Evolutionary conservation across 306 rosid species (phyloP).

Genomic region (Cucurbita argyrosperma): DNA sequence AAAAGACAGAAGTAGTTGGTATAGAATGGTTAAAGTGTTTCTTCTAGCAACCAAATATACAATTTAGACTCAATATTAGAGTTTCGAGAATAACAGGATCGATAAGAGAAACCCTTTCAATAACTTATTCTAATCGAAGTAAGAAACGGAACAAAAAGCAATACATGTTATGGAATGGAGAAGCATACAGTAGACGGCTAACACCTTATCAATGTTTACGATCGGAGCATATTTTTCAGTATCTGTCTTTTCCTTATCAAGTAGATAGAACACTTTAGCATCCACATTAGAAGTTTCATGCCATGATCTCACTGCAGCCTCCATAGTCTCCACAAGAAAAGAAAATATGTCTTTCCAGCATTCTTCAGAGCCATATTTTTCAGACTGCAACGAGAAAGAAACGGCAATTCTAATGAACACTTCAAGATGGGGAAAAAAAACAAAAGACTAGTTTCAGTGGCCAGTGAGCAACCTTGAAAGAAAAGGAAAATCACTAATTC

Average conservation of each 20-base stretch:
- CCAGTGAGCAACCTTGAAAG: not conserved
- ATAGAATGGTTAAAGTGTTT: not conserved
- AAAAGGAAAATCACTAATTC: not conserved
- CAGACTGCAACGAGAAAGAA: conserved; percentile 44
- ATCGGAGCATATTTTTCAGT: conserved; percentile 74
- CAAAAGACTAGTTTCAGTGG: not conserved
- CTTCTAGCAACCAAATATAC: not conserved
- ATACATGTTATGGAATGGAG: not conserved
- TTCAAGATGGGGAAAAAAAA: not conserved
- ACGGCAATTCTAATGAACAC: not conserved
- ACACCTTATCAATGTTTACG: conserved; percentile 92
- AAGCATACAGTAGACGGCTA: conserved; percentile 1
- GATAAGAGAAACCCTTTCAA: conserved; percentile 7
- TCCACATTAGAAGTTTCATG: conserved; percentile 78
- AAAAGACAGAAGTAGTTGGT: conserved; percentile 6
- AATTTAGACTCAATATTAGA: not conserved
- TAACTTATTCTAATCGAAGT: not conserved
- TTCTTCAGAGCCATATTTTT: conserved; percentile 65
- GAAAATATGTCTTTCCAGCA: conserved; percentile 49
- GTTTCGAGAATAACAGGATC: not conserved
- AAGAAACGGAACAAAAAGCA: conserved; percentile 4
- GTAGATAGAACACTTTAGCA: conserved; percentile 77
- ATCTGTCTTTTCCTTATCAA: conserved; percentile 66
- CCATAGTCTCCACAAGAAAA: conserved; percentile 89
- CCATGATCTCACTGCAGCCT: conserved; percentile 81